Conservation (phyloP, 1,139 yeast genomes). For the Zygosaccharomyces sapae region DNA sequence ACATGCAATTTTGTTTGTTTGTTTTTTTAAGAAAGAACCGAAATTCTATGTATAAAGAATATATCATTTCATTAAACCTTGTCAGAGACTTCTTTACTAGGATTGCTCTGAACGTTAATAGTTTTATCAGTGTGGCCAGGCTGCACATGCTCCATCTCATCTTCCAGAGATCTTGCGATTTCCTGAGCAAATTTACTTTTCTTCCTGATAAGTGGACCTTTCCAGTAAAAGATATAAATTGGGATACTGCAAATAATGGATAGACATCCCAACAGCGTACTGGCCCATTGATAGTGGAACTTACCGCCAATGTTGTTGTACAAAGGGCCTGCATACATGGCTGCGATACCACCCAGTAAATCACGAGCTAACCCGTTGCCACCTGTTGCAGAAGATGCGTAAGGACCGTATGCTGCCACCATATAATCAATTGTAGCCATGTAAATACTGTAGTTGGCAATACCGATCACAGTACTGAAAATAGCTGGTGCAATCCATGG, state of each 20-base stretch:
- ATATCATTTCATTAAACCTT: neutral
- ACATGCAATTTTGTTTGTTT: neutral
- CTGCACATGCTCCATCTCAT: constrained; percentile 5
- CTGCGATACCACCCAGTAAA: constrained; percentile 9
- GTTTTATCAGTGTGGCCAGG: neutral
- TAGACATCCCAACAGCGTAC: constrained; percentile 7
- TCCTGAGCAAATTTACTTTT: constrained; percentile 10
- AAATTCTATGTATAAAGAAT: neutral
- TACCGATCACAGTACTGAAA: constrained; percentile 5
- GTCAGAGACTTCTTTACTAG: neutral
- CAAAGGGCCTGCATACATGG: constrained; percentile 9
- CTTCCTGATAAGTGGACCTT: constrained; percentile 8
- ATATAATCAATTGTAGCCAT: constrained; percentile 10
- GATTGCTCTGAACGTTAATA: neutral
- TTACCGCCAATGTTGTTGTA: constrained; percentile 9
- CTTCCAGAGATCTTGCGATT: constrained; percentile 4
- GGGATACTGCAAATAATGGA: constrained; percentile 9
- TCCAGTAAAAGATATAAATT: constrained; percentile 8
- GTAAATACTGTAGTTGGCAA: constrained; percentile 9
- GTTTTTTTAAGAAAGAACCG: neutral
- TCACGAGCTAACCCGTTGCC: constrained; percentile 12
- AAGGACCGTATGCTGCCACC: constrained; percentile 11
- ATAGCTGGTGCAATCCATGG: constrained; percentile 12
- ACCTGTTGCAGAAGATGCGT: constrained; percentile 11
- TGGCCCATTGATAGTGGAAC: constrained; percentile 10